Percentiles rank a stretch among this genome's conserved stretches.
These are phyloP conservation scores for Pythium sukuiense DNA, from an alignment of 352 stramenopile species.

Conservation along the genomic window DNA sequence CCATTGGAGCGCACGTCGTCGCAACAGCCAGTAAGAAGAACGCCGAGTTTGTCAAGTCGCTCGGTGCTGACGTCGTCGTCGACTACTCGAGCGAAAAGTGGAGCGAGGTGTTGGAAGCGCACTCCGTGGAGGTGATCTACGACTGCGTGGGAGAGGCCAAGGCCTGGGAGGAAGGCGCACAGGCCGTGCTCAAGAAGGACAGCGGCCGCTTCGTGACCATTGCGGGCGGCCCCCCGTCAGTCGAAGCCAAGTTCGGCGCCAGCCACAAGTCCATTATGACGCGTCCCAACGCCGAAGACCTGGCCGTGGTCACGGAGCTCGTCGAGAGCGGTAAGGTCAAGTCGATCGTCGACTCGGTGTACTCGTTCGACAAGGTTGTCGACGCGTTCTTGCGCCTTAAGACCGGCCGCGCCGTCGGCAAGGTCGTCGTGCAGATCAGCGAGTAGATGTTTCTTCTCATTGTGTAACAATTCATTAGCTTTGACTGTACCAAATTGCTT, in stretches of 20 bases:
- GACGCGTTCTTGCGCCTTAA: constrained; percentile 40
- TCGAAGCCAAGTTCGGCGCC: constrained; percentile 58
- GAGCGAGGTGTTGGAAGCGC: constrained; percentile 5
- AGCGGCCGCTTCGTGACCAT: constrained; percentile 48
- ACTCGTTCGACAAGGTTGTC: constrained; percentile 32
- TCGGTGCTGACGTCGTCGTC: constrained; percentile 45
- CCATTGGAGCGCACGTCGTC: constrained; percentile 20
- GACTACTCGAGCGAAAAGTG: constrained; percentile 45
- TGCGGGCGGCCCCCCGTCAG: constrained; percentile 28
- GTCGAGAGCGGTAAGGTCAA: constrained; percentile 31
- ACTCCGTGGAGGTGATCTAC: constrained; percentile 24
- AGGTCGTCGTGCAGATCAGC: constrained; percentile 15
- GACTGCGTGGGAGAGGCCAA: constrained; percentile 26
- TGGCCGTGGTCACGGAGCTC: constrained; percentile 31
- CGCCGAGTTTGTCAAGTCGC: constrained; percentile 31
- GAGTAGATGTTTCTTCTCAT: not conserved
- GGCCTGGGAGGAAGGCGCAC: constrained; percentile 36
- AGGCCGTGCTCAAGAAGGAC: constrained; percentile 41
- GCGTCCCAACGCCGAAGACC: constrained; percentile 27
- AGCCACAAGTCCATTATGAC: constrained; percentile 9
- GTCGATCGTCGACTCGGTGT: constrained; percentile 24
- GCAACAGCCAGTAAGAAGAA: constrained; percentile 39
- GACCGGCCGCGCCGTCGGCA: constrained; percentile 35
- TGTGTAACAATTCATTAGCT: not conserved
- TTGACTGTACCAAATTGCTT: not conserved